Base-by-base conservation (phyloP, 305 asterid genomes). In the Caryopteris hybrid region DNA sequence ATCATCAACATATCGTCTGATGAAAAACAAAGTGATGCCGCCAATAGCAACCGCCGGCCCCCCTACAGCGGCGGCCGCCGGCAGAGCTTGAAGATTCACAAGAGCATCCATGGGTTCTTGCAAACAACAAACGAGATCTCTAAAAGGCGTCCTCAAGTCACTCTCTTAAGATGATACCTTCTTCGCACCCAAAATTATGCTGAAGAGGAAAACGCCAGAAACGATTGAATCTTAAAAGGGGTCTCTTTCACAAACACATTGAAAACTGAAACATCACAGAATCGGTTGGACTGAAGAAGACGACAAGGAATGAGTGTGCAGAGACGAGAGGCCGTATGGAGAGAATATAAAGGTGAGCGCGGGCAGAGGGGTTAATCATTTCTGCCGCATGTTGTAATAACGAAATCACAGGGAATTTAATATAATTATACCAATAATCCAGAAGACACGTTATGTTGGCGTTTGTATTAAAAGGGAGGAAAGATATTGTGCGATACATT, bases 21-120 rank as follows among this genome's bases (percentile, higher is more conserved):
- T 39, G 34, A 86, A 76, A 83, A 78, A 80, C 61, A 84, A 55
- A n/a, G 94, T 76, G 57, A 92, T 61, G 63, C 86, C 92, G 60
- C 86, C 89, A 34, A 89, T 74, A 20, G 85, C 89, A 46, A 85
- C 83, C 21, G 80, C 95, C 8, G 85, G 87, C 17, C 80, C 89
- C 38, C 86, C 88, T 12, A 84, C 61, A 1, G 82, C 84, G 71
- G 84, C 84, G 60, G 80, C 82, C 66, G 78, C 33, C 3, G 86
- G 83, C 58, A 83, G 58, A 42, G 78, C 75, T 81, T 79, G 85
- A 67, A 84, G 56, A 71, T 74, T 70, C 75, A 83, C 61, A 66
- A 85, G 50, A 5, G 66, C 52, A 22, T 85, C 92, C 94, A 90
- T 84, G 23, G 29, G 10, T n/a, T n/a, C n/a, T n/a, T n/a, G n/a